A percentile compares a stretch with the other conserved stretches of the same genome.
Evolutionary conservation across 495 filamentous ascomycete genomes (phyloP).

Genomic region (Penicillium roqueforti): DNA sequence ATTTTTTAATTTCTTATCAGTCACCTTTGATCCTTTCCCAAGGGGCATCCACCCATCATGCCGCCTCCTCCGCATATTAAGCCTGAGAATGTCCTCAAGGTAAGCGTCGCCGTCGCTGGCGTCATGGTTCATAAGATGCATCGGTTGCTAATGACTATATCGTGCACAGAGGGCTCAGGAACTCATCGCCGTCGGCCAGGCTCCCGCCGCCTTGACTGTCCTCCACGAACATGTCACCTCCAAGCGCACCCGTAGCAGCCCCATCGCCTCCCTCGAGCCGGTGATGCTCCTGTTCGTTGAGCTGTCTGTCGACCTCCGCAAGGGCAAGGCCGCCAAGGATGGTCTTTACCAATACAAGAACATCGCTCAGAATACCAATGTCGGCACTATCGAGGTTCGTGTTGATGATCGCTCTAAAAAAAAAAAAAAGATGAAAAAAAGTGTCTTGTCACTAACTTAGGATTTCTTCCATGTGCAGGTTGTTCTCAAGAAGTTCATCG

Average conservation of each 20-base stretch:
- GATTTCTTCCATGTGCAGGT: slow-evolving; percentile 46
- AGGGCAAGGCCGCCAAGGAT: slow-evolving; percentile 97
- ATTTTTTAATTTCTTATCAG: slow-evolving; percentile 4
- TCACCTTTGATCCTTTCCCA: slow-evolving; percentile 7
- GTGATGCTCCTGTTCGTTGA: slow-evolving; percentile 98
- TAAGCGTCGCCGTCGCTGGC: slow-evolving; percentile 26
- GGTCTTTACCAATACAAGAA: slow-evolving; percentile 99
- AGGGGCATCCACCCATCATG: slow-evolving; percentile 60
- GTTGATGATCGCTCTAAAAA: slow-evolving; percentile 28
- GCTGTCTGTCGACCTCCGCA: slow-evolving; percentile 91
- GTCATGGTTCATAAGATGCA: slow-evolving; percentile 8
- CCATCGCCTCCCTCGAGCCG: slow-evolving; percentile 93
- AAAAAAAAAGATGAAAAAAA: background rate
- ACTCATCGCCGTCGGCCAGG: slow-evolving; percentile 95
- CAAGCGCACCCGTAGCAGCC: slow-evolving; percentile 94
- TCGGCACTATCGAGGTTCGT: slow-evolving; percentile 78
- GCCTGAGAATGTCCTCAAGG: slow-evolving; percentile 98
- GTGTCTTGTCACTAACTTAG: slow-evolving; percentile 15
- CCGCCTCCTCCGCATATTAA: slow-evolving; percentile 94
- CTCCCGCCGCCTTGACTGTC: slow-evolving; percentile 83
- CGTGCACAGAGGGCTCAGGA: slow-evolving; percentile 78
- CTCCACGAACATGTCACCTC: slow-evolving; percentile 99
- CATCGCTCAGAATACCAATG: slow-evolving; percentile 97
- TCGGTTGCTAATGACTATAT: slow-evolving; percentile 11
- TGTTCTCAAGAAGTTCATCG: slow-evolving; percentile 95